A percentile compares a stretch with the other conserved stretches of the same genome.
These are phyloP conservation scores for Microbotryum lychnidis-dioicae DNA, from an alignment of 1,284 basidiomycete genomes.

Conservation along the genomic window DNA sequence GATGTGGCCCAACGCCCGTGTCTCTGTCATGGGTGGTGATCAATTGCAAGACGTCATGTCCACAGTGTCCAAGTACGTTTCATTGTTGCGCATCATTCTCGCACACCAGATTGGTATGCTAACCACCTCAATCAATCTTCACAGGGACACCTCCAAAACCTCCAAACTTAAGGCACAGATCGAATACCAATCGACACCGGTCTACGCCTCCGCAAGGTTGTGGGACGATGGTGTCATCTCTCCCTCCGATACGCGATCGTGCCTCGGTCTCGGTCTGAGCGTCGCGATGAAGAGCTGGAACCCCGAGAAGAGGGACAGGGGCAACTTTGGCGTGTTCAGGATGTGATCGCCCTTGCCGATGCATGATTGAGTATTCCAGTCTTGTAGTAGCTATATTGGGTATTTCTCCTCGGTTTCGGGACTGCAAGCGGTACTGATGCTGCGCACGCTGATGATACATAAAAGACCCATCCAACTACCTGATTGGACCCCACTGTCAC, in stretches of 20 bases:
- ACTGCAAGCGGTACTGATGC: too few species aligned
- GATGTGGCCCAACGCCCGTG: conserved; percentile 97
- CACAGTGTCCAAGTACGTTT: conserved; percentile 52
- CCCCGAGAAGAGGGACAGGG: conserved; percentile 52
- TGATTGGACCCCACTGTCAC: too few species aligned
- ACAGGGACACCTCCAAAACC: conserved; percentile 67
- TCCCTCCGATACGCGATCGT: conserved; percentile 81
- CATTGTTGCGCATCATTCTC: background rate
- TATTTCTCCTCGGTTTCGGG: background rate
- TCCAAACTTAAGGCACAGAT: conserved; percentile 66
- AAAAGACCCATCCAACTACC: too few species aligned
- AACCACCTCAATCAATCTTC: background rate
- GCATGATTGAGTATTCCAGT: background rate
- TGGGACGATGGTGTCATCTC: conserved; percentile 85
- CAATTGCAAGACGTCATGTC: conserved; percentile 92
- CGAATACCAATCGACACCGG: conserved; percentile 72
- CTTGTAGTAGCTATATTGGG: background rate
- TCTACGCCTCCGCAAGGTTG: conserved; percentile 77
- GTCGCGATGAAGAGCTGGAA: conserved; percentile 47
- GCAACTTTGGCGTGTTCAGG: conserved; percentile 73
- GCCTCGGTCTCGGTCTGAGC: conserved; percentile 73
- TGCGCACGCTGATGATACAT: too few species aligned
- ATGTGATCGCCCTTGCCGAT: conserved; percentile 52
- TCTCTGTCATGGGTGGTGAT: conserved; percentile 85
- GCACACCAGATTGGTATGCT: background rate